These are phyloP conservation scores for Clonostachys solani DNA, from an alignment of 2,329 filamentous ascomycete genomes.

Conservation along the genomic window DNA sequence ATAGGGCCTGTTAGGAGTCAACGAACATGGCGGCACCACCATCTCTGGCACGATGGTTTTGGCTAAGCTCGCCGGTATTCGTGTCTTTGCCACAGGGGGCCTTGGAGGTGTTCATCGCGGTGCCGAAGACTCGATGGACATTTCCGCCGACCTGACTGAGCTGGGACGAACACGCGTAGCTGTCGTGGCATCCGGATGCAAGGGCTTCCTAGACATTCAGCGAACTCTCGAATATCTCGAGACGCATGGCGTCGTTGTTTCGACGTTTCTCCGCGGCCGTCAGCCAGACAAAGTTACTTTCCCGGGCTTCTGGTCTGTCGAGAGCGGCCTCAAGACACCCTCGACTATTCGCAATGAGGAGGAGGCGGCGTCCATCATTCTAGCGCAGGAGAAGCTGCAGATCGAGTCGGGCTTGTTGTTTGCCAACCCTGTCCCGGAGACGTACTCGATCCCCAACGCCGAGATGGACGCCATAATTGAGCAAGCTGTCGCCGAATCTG, in stretches of 20 bases:
- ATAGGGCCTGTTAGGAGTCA: slow-evolving; percentile 60
- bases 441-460: slow-evolving; percentile 62
- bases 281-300: slow-evolving; percentile 70
- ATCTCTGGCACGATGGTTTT: slow-evolving; percentile 91
- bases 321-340: slow-evolving; percentile 80
- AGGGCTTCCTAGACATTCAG: slow-evolving; percentile 91
- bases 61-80: slow-evolving; percentile 80
- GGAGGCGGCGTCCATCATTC: slow-evolving; percentile 83
- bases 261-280: slow-evolving; percentile 86
- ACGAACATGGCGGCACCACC: slow-evolving; percentile 84
- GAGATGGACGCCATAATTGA: slow-evolving; percentile 69
- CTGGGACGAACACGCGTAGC: slow-evolving; percentile 84
- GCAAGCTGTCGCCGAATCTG: slow-evolving; percentile 61
- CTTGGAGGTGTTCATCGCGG: slow-evolving; percentile 92
- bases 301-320: slow-evolving; percentile 86
- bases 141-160: slow-evolving; percentile 93
- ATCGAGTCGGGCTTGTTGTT: slow-evolving; percentile 80
- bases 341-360: slow-evolving; percentile 67
- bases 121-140: slow-evolving; percentile 81
- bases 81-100: slow-evolving; percentile 90
- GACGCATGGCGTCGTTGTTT: slow-evolving; percentile 73
- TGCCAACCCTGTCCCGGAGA: slow-evolving; percentile 78
- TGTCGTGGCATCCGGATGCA: slow-evolving; percentile 87
- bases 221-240: slow-evolving; percentile 77
- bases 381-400: slow-evolving; percentile 68